Percentiles rank a stretch among this genome's conserved stretches.
Conservation (phyloP, 225 moss, liverwort and hornwort species). For the Marchantia polymorpha region DNA sequence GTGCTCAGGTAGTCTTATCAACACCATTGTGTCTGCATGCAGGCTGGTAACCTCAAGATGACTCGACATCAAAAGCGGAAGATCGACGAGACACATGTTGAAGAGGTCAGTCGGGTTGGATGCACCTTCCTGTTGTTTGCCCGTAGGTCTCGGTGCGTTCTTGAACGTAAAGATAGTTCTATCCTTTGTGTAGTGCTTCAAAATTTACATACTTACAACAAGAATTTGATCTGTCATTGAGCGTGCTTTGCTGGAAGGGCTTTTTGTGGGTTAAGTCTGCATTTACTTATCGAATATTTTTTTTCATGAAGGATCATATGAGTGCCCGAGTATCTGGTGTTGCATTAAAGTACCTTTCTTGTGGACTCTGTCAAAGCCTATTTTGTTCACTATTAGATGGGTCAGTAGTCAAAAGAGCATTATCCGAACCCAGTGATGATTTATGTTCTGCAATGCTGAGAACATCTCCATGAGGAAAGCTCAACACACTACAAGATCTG, state of each 20-base stretch:
- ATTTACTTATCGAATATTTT: no score
- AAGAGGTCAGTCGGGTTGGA: constrained; percentile 47
- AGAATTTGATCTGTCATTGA: no score
- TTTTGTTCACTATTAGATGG: no score
- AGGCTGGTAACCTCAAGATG: constrained; percentile 87
- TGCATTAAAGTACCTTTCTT: no score
- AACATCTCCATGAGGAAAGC: background rate
- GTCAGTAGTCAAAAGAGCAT: background rate
- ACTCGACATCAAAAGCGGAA: constrained; percentile 94
- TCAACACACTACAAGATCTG: constrained; percentile 2
- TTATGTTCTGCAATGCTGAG: constrained; percentile 46
- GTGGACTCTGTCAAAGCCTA: no score
- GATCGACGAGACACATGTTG: constrained; percentile 95
- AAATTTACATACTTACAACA: no score
- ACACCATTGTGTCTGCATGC: background rate
- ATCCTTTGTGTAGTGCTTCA: no score
- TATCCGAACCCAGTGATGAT: background rate
- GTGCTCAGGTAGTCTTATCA: background rate
- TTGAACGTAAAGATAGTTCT: no score
- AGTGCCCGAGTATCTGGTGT: no score
- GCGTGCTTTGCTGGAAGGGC: no score
- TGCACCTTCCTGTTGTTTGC: background rate
- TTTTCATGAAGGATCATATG: no score
- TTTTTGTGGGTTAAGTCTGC: no score
- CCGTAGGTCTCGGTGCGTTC: background rate